phyloP scores from a whole-genome alignment of 75 land plant genomes.

The Picea sitchensis region DNA sequence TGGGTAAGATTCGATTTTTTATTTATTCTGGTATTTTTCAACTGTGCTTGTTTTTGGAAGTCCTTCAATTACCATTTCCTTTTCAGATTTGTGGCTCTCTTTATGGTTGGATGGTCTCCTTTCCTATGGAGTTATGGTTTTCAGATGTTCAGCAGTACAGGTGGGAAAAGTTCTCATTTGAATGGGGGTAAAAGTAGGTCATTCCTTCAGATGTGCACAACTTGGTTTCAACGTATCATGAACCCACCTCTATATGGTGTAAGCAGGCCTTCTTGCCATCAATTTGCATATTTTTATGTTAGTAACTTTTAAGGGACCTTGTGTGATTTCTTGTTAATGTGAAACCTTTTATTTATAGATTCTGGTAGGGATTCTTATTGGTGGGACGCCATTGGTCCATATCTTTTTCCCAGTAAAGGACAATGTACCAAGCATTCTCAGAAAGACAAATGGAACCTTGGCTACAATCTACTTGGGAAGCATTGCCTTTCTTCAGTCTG shows the following conservation, averaged over 20 bases:
- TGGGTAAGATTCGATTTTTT: slow-evolving; percentile 14
- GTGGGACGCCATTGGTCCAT: slow-evolving; percentile 31
- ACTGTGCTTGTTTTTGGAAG: not conserved
- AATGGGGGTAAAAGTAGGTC: not conserved
- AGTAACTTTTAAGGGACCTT: not conserved
- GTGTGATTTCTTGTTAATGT: not conserved
- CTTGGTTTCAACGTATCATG: slow-evolving; percentile 17
- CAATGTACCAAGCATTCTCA: not conserved
- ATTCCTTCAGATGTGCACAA: slow-evolving; percentile 3
- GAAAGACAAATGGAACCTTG: slow-evolving; percentile 9
- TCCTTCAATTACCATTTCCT: not conserved
- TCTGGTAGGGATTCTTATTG: slow-evolving; percentile 28
- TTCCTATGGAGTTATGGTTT: slow-evolving; percentile 27
- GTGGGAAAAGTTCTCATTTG: slow-evolving; percentile 5
- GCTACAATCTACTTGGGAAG: slow-evolving; percentile 9
- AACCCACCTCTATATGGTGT: slow-evolving; percentile 31
- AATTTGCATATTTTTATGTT: not conserved
- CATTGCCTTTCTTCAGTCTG: slow-evolving; percentile 21
- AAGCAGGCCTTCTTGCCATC: not conserved
- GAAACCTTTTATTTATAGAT: slow-evolving; percentile 7
- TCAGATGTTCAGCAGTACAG: slow-evolving; percentile 11
- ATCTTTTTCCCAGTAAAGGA: slow-evolving; percentile 18
- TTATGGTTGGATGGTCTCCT: slow-evolving; percentile 30
- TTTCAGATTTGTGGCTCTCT: slow-evolving; percentile 27
- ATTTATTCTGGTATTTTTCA: not conserved